Percentiles rank a stretch among this genome's conserved stretches.
Conservation (phyloP, 164 flowering plant species). For the Cinnamomum micranthum region DNA sequence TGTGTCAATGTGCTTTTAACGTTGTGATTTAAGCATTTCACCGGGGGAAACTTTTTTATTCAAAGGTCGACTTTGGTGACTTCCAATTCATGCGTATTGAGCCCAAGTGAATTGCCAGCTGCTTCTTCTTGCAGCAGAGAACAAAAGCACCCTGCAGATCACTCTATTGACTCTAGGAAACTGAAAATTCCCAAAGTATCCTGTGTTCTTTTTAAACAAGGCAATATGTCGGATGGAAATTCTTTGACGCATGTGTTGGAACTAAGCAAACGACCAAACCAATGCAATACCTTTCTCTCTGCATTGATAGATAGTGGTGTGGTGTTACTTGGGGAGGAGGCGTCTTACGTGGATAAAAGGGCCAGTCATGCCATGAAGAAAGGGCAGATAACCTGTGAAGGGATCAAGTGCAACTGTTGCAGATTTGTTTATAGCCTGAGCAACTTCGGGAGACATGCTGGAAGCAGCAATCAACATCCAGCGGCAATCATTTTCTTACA, state of each 20-base stretch:
- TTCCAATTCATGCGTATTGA: no score
- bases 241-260: constrained; percentile 17
- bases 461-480: constrained; percentile 35
- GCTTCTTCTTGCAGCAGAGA: neutral
- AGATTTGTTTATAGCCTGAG: constrained; percentile 37
- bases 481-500: constrained; percentile 58
- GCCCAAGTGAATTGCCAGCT: neutral
- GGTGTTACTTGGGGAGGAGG: constrained; percentile 59
- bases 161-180: constrained; percentile 1
- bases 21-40: no score
- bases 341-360: constrained; percentile 33
- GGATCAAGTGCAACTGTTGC: constrained; percentile 85
- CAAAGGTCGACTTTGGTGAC: no score
- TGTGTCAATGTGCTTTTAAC: no score
- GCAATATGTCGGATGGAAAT: constrained; percentile 6
- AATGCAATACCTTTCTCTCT: constrained; percentile 47
- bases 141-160: neutral
- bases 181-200: constrained; percentile 20
- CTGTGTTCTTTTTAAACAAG: constrained; percentile 8
- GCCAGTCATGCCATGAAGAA: constrained; percentile 13
- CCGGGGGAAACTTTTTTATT: no score
- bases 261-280: constrained; percentile 19
- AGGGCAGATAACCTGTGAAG: constrained; percentile 64
- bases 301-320: constrained; percentile 73
- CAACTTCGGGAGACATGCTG: constrained; percentile 70